Conservation (phyloP, 75 land plant species). For the Picea glauca region DNA sequence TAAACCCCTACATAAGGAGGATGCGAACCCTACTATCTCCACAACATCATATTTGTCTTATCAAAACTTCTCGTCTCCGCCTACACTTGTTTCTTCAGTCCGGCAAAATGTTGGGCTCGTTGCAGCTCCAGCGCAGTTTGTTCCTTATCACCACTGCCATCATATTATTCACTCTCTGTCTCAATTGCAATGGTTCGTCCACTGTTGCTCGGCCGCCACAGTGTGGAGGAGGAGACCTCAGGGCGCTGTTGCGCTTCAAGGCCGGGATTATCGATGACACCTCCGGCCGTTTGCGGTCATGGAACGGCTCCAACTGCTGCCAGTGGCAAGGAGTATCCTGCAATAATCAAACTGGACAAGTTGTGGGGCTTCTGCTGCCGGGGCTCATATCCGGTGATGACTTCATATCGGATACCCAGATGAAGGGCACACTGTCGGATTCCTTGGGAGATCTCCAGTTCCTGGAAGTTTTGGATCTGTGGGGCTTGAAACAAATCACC, state of each 20-base stretch:
- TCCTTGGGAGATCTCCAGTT: conserved; percentile 35
- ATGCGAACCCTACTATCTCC: no score
- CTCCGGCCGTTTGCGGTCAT: conserved; percentile 22
- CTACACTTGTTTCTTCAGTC: no score
- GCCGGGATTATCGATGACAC: conserved; percentile 31
- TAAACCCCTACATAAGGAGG: no score
- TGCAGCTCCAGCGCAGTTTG: no score
- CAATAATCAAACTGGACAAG: conserved; percentile 26
- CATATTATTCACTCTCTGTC: no score
- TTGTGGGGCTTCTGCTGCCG: conserved; percentile 31
- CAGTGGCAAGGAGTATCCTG: conserved; percentile 49
- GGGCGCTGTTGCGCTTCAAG: conserved; percentile 41
- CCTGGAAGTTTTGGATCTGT: conserved; percentile 44
- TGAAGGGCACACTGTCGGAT: conserved; percentile 46
- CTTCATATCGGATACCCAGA: conserved; percentile 21
- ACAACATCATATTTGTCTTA: no score
- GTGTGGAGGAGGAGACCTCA: conserved; percentile 20
- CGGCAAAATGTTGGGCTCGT: no score
- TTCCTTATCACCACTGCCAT: no score
- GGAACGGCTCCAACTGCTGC: conserved; percentile 29
- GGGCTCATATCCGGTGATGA: conserved; percentile 23
- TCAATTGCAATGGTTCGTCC: no score
- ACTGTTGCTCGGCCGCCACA: not conserved
- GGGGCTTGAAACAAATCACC: conserved; percentile 29
- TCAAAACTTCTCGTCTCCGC: no score